These are phyloP conservation scores for Catharanthus roseus DNA, from an alignment of 257 asterid species.

Conservation along the genomic window DNA sequence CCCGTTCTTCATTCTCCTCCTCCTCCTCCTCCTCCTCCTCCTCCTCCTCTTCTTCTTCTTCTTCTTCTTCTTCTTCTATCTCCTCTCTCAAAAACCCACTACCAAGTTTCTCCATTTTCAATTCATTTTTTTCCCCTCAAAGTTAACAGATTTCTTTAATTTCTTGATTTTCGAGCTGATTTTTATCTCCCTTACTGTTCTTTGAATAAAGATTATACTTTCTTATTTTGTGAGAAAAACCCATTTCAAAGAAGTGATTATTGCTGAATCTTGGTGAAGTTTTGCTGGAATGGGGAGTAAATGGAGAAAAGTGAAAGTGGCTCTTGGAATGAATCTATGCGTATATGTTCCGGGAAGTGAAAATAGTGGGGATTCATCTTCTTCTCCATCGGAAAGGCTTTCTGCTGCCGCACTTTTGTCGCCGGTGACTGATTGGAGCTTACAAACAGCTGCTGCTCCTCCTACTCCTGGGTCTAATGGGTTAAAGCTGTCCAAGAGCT, in stretches of 20 bases:
- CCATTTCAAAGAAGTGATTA: slow-evolving; percentile 18
- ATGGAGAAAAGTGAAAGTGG: slow-evolving; percentile 85
- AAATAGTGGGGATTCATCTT: slow-evolving; percentile 27
- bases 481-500: slow-evolving; percentile 68
- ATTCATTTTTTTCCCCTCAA: neutral
- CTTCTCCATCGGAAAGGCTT: slow-evolving; percentile 45
- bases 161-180: slow-evolving; percentile 43
- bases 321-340: slow-evolving; percentile 82
- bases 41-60: neutral
- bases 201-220: neutral
- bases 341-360: slow-evolving; percentile 46
- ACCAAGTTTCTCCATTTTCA: slow-evolving; percentile 8
- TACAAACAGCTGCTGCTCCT: slow-evolving; percentile 33
- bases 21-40: neutral
- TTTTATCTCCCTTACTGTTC: neutral
- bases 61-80: slow-evolving; percentile 4
- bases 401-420: slow-evolving; percentile 64
- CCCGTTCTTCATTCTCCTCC: neutral
- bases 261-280: slow-evolving; percentile 25
- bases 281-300: slow-evolving; percentile 63
- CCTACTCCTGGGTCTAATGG: slow-evolving; percentile 47
- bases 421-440: slow-evolving; percentile 53
- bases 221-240: slow-evolving; percentile 11
- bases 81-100: slow-evolving; percentile 9
- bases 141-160: slow-evolving; percentile 1